Percentiles rank a stretch among this genome's conserved stretches.
These are phyloP conservation scores for Lactifluus hygrophoroides DNA, from an alignment of 768 basidiomycete genomes.

Conservation along the genomic window DNA sequence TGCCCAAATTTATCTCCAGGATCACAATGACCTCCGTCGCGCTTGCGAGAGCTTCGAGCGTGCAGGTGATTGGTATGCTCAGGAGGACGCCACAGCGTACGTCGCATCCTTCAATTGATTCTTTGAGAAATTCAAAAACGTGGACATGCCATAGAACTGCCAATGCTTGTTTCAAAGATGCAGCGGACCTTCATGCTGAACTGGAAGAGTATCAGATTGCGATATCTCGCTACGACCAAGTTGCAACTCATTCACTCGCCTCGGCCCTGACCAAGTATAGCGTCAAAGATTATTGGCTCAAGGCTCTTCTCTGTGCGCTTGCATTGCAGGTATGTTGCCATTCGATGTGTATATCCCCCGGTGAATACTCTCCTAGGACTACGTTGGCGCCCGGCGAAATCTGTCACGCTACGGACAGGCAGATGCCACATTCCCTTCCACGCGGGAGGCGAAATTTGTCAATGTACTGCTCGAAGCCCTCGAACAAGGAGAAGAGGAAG, in stretches of 20 bases:
- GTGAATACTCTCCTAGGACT: slow-evolving; percentile 47
- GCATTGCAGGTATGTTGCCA: slow-evolving; percentile 67
- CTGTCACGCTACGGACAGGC: slow-evolving; percentile 68
- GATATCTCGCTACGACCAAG: slow-evolving; percentile 82
- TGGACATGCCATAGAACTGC: slow-evolving; percentile 60
- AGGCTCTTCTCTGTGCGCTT: slow-evolving; percentile 77
- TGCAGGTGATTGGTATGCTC: slow-evolving; percentile 96
- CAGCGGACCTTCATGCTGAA: slow-evolving; percentile 90
- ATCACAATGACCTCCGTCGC: slow-evolving; percentile 65
- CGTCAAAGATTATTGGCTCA: slow-evolving; percentile 96
- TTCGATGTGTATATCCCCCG: not conserved
- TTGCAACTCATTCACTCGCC: slow-evolving; percentile 72
- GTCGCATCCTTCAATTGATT: slow-evolving; percentile 25
- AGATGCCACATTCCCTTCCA: slow-evolving; percentile 79
- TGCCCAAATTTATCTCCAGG: slow-evolving; percentile 85
- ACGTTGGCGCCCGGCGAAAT: slow-evolving; percentile 74
- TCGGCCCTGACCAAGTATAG: slow-evolving; percentile 93
- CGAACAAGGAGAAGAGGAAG: slow-evolving; percentile 59
- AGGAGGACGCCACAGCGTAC: slow-evolving; percentile 94
- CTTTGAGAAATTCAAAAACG: not conserved
- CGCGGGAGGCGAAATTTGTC: slow-evolving; percentile 88
- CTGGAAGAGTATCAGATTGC: slow-evolving; percentile 79
- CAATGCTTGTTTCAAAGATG: slow-evolving; percentile 92
- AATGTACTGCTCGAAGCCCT: slow-evolving; percentile 69
- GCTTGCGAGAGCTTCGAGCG: slow-evolving; percentile 88